Conservation (phyloP, 371 early-diverging fungal genomes). For the Actinomortierella ambigua region DNA sequence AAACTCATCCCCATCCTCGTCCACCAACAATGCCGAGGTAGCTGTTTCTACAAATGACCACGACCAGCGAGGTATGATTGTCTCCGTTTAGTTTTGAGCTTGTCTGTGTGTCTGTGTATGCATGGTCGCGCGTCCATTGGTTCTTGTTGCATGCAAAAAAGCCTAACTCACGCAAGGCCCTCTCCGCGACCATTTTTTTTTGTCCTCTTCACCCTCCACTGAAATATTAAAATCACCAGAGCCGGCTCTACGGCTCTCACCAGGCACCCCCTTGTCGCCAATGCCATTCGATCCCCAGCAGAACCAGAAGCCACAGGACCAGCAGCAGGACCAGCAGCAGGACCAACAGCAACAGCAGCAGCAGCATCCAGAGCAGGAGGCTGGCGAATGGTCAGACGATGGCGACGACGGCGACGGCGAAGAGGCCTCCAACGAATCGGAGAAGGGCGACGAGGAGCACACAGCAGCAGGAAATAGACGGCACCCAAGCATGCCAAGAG, state of each 20-base stretch:
- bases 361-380: no score
- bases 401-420: neutral
- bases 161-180: slow-evolving; percentile 14
- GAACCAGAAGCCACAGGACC: neutral
- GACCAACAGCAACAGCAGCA: slow-evolving; percentile 5
- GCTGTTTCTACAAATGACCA: slow-evolving; percentile 1
- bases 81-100: neutral
- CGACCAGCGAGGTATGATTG: neutral
- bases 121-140: neutral
- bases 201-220: slow-evolving; percentile 33
- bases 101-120: neutral
- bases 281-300: neutral
- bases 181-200: slow-evolving; percentile 16
- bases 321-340: neutral
- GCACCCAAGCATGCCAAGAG: neutral
- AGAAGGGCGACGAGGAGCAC: slow-evolving; percentile 3
- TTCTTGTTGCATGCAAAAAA: neutral
- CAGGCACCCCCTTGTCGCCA: neutral
- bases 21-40: neutral
- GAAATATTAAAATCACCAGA: slow-evolving; percentile 6
- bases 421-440: neutral
- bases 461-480: slow-evolving; percentile 3
- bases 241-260: slow-evolving; percentile 7
- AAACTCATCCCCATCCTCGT: slow-evolving; percentile 8
- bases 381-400: no score